Evolutionary conservation across 2,329 filamentous ascomycete species (phyloP), one percentile per base, ranked within the genome.

Genomic region (Penicillium oxalicum): DNA sequence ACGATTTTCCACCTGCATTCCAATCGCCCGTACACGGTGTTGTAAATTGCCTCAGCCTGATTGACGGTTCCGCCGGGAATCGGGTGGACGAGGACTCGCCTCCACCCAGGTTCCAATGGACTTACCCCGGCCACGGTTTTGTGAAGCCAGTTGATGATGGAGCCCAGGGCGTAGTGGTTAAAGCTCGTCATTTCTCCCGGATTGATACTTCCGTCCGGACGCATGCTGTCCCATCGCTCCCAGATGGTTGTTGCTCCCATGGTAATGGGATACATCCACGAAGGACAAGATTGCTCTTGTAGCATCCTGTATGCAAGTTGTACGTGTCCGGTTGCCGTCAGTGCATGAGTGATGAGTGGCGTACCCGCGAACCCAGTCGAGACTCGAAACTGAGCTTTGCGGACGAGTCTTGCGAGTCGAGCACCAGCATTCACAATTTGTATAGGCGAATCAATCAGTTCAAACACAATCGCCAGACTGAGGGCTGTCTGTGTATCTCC

Each of bases 201-300:
- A 43, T 74, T 74, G 40, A 73, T 60, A 1, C 49, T 56, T 2
- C 67, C 69, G 42, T 72, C 60, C 0, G 69, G 62, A 4, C 67
- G 50, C 58, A 74, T 63, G 40, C 61, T 66, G 50, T 74, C 66
- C 71, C 71, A 74, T 7, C 72, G 61, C 49, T 75, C 72, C 71
- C 71, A 75, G 7, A 67, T 65, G 0, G 70, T 74, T 0, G 72
- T 74, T 0, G 65, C 70, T 2, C 65, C 66, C 69, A 53, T 53
- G 4, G 51, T 51, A 32, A 53, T 48, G 1, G 51, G 51, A 29
- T 48, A 53, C 39, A 41, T 41, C 39, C 39, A 41, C 6, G 39
- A 41, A 6, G 39, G 39, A 41, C 39, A 41, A 8, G 27, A 29
- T 9, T 41, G 64, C 46, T 70, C 61, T 4, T 68, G 60, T 0